Conservation (phyloP, 306 rosid genomes). For the Astragalus glycyphyllos region DNA sequence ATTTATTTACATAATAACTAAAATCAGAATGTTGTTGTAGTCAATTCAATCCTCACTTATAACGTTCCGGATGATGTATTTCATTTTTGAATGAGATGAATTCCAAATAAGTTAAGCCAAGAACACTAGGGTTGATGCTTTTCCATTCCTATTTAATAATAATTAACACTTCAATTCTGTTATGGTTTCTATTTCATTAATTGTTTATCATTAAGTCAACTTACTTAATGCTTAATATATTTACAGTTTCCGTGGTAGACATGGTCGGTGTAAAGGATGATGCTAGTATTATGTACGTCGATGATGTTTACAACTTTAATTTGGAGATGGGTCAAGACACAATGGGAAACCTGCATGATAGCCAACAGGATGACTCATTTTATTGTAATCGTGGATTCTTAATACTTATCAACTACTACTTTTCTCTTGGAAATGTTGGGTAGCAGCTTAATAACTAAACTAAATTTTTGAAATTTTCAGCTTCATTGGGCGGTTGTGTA, state of each 20-base stretch:
- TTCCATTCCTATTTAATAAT: neutral
- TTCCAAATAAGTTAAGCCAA: neutral
- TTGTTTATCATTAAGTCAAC: conserved; percentile 1
- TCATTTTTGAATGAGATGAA: neutral
- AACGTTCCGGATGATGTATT: neutral
- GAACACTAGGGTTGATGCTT: neutral
- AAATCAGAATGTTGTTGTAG: neutral
- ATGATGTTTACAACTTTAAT: conserved; percentile 34
- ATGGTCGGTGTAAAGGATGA: conserved; percentile 40
- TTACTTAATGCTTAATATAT: neutral
- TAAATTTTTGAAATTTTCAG: conserved; percentile 49
- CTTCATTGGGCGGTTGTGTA: conserved; percentile 44
- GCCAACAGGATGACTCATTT: conserved; percentile 10
- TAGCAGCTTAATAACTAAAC: conserved; percentile 24
- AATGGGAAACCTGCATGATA: conserved; percentile 37
- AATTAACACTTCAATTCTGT: neutral
- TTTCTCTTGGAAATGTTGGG: conserved; percentile 12
- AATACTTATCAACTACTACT: conserved; percentile 5
- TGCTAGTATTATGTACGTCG: conserved; percentile 42
- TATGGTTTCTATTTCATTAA: neutral
- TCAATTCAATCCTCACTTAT: neutral
- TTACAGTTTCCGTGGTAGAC: conserved; percentile 46
- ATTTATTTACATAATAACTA: neutral
- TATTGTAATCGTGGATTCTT: conserved; percentile 34
- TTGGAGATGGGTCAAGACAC: conserved; percentile 37